Conservation (phyloP, 768 basidiomycete genomes). For the Suillus tomentosus region DNA sequence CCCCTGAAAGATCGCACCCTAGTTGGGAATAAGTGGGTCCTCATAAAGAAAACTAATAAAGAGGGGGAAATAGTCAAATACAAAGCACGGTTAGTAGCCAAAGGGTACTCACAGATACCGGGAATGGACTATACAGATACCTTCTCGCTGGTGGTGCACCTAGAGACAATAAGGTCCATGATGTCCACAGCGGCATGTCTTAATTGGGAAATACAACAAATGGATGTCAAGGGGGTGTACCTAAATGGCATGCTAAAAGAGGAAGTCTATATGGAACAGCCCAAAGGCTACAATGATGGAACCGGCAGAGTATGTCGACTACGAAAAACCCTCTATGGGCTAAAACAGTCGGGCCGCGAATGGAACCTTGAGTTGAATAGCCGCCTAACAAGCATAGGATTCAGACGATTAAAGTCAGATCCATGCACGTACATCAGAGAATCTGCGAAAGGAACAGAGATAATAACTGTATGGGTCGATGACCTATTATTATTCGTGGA, state of each 20-base stretch:
- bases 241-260: conserved; percentile 33
- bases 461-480: conserved; percentile 34
- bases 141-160: conserved; percentile 30
- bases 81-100: conserved; percentile 41
- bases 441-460: conserved; percentile 12
- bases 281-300: conserved; percentile 24
- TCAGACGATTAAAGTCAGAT: conserved; percentile 20
- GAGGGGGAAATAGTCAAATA: conserved; percentile 12
- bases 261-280: conserved; percentile 37
- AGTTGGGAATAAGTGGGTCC: conserved; percentile 35
- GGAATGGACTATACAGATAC: conserved; percentile 41
- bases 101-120: conserved; percentile 40
- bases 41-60: conserved; percentile 10
- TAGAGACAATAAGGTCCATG: conserved; percentile 25
- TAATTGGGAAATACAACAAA: conserved; percentile 30
- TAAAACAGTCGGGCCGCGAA: conserved; percentile 32
- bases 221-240: conserved; percentile 34
- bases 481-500: conserved; percentile 26
- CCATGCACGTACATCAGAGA: conserved; percentile 17
- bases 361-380: conserved; percentile 33
- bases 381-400: conserved; percentile 23
- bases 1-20: conserved; percentile 26
- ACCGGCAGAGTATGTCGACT: conserved; percentile 22
- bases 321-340: conserved; percentile 28
- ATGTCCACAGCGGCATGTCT: conserved; percentile 21